Evolutionary conservation across 768 basidiomycete genomes (phyloP).

Genomic region (Termitomyces sp.): DNA sequence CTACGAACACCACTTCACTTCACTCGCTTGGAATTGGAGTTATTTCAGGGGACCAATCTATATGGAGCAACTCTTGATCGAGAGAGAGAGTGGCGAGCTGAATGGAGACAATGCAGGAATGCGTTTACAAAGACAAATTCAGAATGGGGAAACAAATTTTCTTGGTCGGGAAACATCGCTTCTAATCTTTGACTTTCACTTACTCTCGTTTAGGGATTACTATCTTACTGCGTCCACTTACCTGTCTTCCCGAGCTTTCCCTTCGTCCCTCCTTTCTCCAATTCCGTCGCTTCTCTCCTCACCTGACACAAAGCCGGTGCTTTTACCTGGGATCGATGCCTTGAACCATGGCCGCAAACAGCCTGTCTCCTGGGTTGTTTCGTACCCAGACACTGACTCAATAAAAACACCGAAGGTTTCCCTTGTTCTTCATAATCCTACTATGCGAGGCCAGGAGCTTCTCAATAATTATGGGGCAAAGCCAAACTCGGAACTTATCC

Average conservation of each 20-base stretch:
- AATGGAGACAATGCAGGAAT: conserved; percentile 54
- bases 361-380: conserved; percentile 78
- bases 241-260: conserved; percentile 86
- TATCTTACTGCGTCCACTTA: conserved; percentile 73
- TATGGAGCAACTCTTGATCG: conserved; percentile 73
- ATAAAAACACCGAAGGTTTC: conserved; percentile 40
- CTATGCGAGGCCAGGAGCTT: conserved; percentile 46
- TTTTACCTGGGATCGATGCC: conserved; percentile 83
- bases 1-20: conserved; percentile 77
- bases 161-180: conserved; percentile 47
- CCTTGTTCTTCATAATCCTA: conserved; percentile 48
- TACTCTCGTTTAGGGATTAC: conserved; percentile 43
- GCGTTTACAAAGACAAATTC: conserved; percentile 28
- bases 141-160: conserved; percentile 46
- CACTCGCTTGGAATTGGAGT: conserved; percentile 49
- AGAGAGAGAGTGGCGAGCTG: conserved; percentile 49
- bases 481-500: conserved; percentile 82
- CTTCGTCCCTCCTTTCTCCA: conserved; percentile 68
- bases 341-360: conserved; percentile 81
- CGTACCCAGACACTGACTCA: conserved; percentile 24
- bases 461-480: conserved; percentile 94
- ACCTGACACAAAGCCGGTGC: conserved; percentile 59
- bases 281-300: conserved; percentile 47
- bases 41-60: conserved; percentile 76
- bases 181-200: neutral